A percentile compares a stretch with the other conserved stretches of the same genome.
These are phyloP conservation scores for Nannochloropsis oceanica DNA, from an alignment of 108 stramenopile genomes.

Conservation along the genomic window DNA sequence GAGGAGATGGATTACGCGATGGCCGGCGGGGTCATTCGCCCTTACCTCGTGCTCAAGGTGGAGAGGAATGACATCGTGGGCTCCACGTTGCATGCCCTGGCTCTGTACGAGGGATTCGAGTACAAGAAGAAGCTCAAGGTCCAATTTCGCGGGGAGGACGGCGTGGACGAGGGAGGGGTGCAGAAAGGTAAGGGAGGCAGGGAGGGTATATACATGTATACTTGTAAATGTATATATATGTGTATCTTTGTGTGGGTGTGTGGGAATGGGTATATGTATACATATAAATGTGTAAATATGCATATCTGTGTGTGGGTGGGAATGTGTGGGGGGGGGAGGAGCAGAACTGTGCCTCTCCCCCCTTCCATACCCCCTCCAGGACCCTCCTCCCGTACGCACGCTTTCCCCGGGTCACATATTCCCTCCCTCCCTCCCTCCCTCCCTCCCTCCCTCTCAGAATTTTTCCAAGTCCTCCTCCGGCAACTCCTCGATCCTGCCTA, in stretches of 20 bases:
- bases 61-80: slow-evolving; percentile 1
- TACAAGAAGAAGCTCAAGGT: slow-evolving; percentile 32
- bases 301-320: too few species aligned
- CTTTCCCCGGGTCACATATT: neutral
- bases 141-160: slow-evolving; percentile 20
- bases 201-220: too few species aligned
- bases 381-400: neutral
- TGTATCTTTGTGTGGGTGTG: too few species aligned
- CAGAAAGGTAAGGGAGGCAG: slow-evolving; percentile 28
- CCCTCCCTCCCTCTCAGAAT: neutral
- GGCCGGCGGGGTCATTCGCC: neutral
- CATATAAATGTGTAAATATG: too few species aligned
- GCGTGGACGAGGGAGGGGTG: slow-evolving; percentile 27
- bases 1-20: neutral
- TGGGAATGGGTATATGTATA: too few species aligned
- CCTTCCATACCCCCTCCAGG: neutral
- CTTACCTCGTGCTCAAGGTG: slow-evolving; percentile 13
- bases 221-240: too few species aligned
- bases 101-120: neutral
- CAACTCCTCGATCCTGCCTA: slow-evolving; percentile 24
- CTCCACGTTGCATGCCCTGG: slow-evolving; percentile 2
- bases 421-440: neutral
- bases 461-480: slow-evolving; percentile 7
- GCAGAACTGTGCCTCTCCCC: too few species aligned
- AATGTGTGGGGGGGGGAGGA: too few species aligned